Base-by-base conservation (phyloP, 352 stramenopile genomes). In the Pythium insidiosum region DNA sequence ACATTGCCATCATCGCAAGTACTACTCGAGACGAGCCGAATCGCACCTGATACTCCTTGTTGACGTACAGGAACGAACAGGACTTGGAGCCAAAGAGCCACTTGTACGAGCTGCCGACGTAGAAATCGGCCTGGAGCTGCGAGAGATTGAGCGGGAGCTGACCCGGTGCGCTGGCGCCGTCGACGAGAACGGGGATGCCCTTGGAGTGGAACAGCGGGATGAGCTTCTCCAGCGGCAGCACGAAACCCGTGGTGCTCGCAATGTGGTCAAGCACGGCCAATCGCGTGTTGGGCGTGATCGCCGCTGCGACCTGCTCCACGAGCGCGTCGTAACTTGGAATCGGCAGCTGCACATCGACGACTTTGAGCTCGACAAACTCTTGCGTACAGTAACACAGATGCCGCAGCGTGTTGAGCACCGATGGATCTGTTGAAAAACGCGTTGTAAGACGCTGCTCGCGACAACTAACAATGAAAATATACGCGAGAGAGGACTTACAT, bases 61-160 rank as follows among this genome's bases (percentile, higher is more conserved):
- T 66, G n/a, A 93, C 80, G 49, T 89, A 83, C 50, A 93, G 52
- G 55, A 93, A 90, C 16, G 77, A 84, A 47, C 75, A 88, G 0
- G 72, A 87, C 59, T 93, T 93, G 61, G 77, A 90, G 10, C 73
- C 74, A 46, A 90, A 89, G 9, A 93, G 66, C 80, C 80, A 92
- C 50, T 92, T 92, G 67, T 89, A 88, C 19, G 66, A 68, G 19
- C 61, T 89, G 31, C 80, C 80, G 0, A 93, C 80, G 58, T 93
- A 93, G 43, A 90, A 93, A 50, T 93, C 80, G 1, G 74, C 74
- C 20, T 66, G 57, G 5, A 90, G 60, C 39, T 73, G 53, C 33
- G 71, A 71, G 25, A 93, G 38, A 40, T 88, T 79, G 19, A 93
- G 61, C 18, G 69, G 62, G 2, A 93, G 45, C 38, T 93, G 80